Base-by-base conservation (phyloP, 225 moss, liverwort and hornwort species). In the Marchantia paleacea region DNA sequence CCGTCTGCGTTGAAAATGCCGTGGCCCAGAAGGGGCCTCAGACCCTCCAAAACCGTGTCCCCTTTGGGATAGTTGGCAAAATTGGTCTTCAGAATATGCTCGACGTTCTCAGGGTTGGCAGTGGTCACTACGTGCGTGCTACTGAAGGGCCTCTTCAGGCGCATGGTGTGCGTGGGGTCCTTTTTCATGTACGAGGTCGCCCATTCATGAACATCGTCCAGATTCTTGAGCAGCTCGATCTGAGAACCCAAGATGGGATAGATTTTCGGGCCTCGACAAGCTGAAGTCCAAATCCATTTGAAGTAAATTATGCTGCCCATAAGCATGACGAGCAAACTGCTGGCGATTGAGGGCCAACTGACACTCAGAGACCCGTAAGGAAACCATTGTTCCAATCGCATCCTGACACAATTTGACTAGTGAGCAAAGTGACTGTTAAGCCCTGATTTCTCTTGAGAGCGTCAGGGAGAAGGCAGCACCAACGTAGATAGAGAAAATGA, bases 1-100 rank as follows among this genome's bases (percentile, higher is more conserved):
- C 86, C 90, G 50, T 90, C 81, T 3, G 64, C 85, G 20, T 86
- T 88, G 83, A 90, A 85, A 77, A 90, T 88, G 30, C 90, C 90
- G 31, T 83, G 18, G 19, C 86, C 88, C 3, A 88, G 81, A 76
- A 90, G 74, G 7, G 39, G 64, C 24, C 58, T 12, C 70, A 85
- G 28, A n/a, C 57, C 70, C 2, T 58, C n/a, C 16, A 63, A 24
- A 0, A 69, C 0, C 4, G 10, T 8, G 14, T 55, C 57, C 4
- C 86, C 86, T 50, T 81, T 86, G 8, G 75, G 80, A 76, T 72
- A 24, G 72, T 75, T 52, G 31, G 84, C 83, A 18, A 90, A 91
- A 7, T 83, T 86, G 20, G 81, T 87, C 63, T 87, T 90, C 66
- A 92, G 57, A 0, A 94, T 85, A 85, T 92, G 72, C 85, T 92